A percentile compares a stretch with the other conserved stretches of the same genome.
Conservation (phyloP, 2,329 filamentous ascomycete species). For the Pseudocercospora fuligena region DNA sequence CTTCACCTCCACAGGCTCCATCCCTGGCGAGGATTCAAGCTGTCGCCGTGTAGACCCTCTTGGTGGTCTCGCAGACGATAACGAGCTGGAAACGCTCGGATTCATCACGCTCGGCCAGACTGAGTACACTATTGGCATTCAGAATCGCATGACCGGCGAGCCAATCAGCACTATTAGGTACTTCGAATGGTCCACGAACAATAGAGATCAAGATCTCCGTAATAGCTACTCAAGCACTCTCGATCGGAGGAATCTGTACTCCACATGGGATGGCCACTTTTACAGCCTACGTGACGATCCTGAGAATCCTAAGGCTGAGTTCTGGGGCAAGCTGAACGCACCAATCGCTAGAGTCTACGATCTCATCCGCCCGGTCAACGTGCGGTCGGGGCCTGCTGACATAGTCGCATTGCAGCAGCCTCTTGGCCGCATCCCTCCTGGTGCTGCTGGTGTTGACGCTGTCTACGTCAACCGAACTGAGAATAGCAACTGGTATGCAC, state of each 20-base stretch:
- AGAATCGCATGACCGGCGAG: conserved; percentile 72
- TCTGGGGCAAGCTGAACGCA: conserved; percentile 29
- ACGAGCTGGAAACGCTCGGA: conserved; percentile 77
- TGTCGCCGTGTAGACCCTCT: conserved; percentile 73
- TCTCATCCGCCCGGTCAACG: conserved; percentile 61
- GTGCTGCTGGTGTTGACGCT: conserved; percentile 59
- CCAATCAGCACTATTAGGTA: conserved; percentile 89
- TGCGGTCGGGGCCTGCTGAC: conserved; percentile 69
- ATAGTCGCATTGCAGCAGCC: conserved; percentile 88
- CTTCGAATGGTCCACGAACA: conserved; percentile 94
- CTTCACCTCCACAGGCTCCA: conserved; percentile 75
- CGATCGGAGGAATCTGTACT: conserved; percentile 88
- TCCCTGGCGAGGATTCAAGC: conserved; percentile 70
- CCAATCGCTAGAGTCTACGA: conserved; percentile 41
- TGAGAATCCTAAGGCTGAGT: conserved; percentile 40
- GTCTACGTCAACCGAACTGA: conserved; percentile 87
- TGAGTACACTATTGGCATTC: conserved; percentile 88
- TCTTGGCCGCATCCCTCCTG: not conserved
- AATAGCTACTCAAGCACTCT: conserved; percentile 79
- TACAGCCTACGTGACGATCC: conserved; percentile 72
- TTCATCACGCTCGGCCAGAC: conserved; percentile 83
- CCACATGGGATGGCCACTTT: conserved; percentile 80
- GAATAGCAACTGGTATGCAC: conserved; percentile 88
- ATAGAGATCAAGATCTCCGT: conserved; percentile 83
- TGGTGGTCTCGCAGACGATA: conserved; percentile 49